Percentiles rank a stretch among this genome's conserved stretches.
These are phyloP conservation scores for Pinus taeda DNA, from an alignment of 75 land plant genomes.

Conservation along the genomic window DNA sequence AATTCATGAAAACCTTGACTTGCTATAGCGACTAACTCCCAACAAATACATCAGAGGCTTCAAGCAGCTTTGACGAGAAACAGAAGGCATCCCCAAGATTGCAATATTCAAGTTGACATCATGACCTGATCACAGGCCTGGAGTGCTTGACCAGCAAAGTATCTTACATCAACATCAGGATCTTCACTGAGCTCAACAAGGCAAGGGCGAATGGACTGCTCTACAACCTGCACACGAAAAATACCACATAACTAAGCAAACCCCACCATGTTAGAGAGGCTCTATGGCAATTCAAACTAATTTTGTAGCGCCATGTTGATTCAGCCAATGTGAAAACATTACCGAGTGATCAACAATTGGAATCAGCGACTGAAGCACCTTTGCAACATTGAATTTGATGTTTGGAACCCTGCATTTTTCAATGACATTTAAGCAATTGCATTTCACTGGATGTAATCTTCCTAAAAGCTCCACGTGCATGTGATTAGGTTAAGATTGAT, in stretches of 20 bases:
- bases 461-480: not conserved
- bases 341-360: constrained; percentile 87
- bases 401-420: constrained; percentile 79
- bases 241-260: not conserved
- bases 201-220: constrained; percentile 49
- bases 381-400: constrained; percentile 97
- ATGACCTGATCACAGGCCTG: constrained; percentile 53
- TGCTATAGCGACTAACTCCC: not conserved
- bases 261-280: not conserved
- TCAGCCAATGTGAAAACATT: constrained; percentile 8
- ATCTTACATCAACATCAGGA: constrained; percentile 61
- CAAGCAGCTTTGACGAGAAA: not conserved
- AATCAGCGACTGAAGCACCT: constrained; percentile 83
- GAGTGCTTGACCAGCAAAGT: constrained; percentile 54
- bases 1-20: not conserved
- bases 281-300: not conserved
- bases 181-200: constrained; percentile 50
- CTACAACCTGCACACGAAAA: constrained; percentile 40
- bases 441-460: not conserved
- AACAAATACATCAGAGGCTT: not conserved
- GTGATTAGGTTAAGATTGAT: not conserved
- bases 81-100: not conserved
- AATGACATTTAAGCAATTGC: not conserved
- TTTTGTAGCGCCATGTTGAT: not conserved
- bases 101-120: constrained; percentile 13